Evolutionary conservation across 225 moss, liverwort and hornwort genomes (phyloP).

Genomic region (Polytrichum formosum): DNA sequence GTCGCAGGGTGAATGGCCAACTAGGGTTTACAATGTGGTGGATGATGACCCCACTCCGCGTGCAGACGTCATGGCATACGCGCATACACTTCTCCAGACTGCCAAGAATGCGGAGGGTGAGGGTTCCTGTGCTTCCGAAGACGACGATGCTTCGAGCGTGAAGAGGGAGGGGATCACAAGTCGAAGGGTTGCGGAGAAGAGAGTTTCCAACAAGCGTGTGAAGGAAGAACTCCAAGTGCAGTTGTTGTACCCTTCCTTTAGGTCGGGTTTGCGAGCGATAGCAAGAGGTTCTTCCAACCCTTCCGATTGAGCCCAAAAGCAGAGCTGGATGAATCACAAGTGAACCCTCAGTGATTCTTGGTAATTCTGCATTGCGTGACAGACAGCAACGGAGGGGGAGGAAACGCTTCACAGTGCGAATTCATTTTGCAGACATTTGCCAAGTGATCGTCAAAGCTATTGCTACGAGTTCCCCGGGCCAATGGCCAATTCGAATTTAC

Average conservation of each 20-base stretch:
- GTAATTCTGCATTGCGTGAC: background rate
- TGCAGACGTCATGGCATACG: constrained; percentile 54
- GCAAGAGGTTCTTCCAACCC: constrained; percentile 9
- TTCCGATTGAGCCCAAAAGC: constrained; percentile 8
- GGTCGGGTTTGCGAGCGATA: constrained; percentile 36
- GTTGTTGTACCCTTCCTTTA: constrained; percentile 44
- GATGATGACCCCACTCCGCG: constrained; percentile 77
- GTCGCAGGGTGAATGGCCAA: background rate
- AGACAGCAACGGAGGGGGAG: constrained; percentile 39
- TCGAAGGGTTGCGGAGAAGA: constrained; percentile 31
- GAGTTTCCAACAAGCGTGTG: constrained; percentile 42
- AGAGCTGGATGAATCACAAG: too few species aligned
- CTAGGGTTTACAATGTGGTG: constrained; percentile 67
- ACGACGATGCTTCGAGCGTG: background rate
- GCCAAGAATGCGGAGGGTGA: background rate
- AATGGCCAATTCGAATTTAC: constrained; percentile 31
- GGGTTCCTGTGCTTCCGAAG: background rate
- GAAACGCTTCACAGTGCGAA: constrained; percentile 52
- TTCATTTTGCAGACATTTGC: constrained; percentile 72
- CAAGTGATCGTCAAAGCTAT: constrained; percentile 59
- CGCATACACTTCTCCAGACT: constrained; percentile 28
- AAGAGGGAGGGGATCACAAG: background rate
- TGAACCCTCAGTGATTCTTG: too few species aligned
- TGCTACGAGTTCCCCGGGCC: background rate
- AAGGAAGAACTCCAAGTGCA: constrained; percentile 59